phyloP scores from a whole-genome alignment of 2,329 filamentous ascomycete genomes.

The Colletotrichum abscissum region DNA sequence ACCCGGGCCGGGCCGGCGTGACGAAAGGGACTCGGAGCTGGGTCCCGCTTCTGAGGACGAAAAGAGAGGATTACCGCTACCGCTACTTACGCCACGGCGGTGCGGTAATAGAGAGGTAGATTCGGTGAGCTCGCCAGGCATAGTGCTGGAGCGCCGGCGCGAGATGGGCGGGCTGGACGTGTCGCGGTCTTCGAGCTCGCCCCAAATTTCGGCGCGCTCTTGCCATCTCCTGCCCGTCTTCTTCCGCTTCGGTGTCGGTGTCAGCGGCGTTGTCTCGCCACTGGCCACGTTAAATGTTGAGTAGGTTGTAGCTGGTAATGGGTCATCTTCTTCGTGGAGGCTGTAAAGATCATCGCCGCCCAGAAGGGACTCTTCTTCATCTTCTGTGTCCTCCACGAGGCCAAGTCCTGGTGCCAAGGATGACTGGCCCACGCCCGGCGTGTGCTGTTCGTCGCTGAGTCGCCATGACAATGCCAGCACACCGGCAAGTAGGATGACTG shows the following conservation, averaged over 20 bases:
- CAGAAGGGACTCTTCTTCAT: conserved; percentile 68
- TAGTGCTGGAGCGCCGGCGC: conserved; percentile 60
- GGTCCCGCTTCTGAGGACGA: conserved; percentile 40
- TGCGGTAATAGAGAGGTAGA: conserved; percentile 51
- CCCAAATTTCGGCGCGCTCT: conserved; percentile 87
- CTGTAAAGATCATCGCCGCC: conserved; percentile 59
- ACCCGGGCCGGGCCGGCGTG: conserved; percentile 39
- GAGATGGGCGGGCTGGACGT: conserved; percentile 52
- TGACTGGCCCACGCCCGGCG: conserved; percentile 71
- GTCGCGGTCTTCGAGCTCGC: conserved; percentile 83
- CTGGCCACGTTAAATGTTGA: conserved; percentile 58
- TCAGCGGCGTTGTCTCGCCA: conserved; percentile 51
- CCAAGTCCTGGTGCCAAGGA: conserved; percentile 85
- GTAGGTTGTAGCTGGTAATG: conserved; percentile 51
- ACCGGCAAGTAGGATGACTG: conserved; percentile 84
- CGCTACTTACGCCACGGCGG: conserved; percentile 28
- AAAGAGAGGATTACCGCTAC: conserved; percentile 37
- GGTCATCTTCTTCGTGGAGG: conserved; percentile 54
- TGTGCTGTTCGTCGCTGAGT: conserved; percentile 80
- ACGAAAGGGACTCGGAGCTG: conserved; percentile 33
- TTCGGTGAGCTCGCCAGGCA: conserved; percentile 54
- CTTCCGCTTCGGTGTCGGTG: conserved; percentile 54
- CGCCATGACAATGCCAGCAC: conserved; percentile 95
- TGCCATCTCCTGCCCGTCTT: conserved; percentile 65
- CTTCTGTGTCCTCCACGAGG: conserved; percentile 76